Conservation (phyloP, 2,329 filamentous ascomycete species). For the Fusarium caatingaense region DNA sequence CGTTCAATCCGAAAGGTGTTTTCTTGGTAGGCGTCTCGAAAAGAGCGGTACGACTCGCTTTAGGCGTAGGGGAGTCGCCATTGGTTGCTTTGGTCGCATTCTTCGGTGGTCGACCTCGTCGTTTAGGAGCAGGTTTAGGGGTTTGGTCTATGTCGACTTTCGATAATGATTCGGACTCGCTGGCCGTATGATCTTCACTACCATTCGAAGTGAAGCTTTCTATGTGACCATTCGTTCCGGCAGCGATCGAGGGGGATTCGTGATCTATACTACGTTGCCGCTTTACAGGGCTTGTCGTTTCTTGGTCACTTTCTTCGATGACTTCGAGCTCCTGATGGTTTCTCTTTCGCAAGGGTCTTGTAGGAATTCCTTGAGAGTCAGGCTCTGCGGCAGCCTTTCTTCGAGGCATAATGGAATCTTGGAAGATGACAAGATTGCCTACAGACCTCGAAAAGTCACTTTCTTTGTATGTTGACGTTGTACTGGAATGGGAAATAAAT, state of each 20-base stretch:
- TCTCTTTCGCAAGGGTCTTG: conserved; percentile 41
- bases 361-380: conserved; percentile 18
- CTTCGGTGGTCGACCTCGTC: conserved; percentile 53
- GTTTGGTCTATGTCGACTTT: conserved; percentile 41
- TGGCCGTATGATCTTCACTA: conserved; percentile 6
- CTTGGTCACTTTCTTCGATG: conserved; percentile 44
- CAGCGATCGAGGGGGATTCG: conserved; percentile 11
- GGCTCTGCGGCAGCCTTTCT: conserved; percentile 36
- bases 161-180: conserved; percentile 26
- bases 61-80: conserved; percentile 53
- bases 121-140: conserved; percentile 51
- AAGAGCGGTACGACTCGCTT: conserved; percentile 48
- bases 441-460: not conserved
- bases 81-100: conserved; percentile 41
- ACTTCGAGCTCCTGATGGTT: conserved; percentile 45
- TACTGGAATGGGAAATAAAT: conserved; percentile 16
- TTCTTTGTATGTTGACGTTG: conserved; percentile 8
- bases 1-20: conserved; percentile 46
- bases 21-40: conserved; percentile 56
- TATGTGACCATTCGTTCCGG: conserved; percentile 30
- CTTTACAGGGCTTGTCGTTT: conserved; percentile 50
- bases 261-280: conserved; percentile 45
- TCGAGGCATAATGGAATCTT: conserved; percentile 28
- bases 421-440: not conserved
- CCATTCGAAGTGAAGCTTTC: conserved; percentile 36